Percentiles rank a stretch among this genome's conserved stretches.
Conservation (phyloP, 352 stramenopile genomes). For the Blastocystis sp. region DNA sequence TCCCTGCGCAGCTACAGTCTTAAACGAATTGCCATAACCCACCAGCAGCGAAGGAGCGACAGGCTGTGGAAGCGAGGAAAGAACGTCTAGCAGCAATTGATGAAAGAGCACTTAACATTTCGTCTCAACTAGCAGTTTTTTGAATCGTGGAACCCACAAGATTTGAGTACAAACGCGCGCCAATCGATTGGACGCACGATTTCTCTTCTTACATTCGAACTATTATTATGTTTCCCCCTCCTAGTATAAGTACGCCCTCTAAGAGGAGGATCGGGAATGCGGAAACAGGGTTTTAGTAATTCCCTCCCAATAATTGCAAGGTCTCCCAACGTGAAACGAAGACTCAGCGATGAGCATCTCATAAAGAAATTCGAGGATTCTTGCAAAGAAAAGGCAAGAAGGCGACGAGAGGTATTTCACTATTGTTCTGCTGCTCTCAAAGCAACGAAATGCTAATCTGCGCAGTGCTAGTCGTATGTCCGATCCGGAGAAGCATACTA, state of each 20-base stretch:
- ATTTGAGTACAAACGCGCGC: not conserved
- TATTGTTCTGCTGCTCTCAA: not conserved
- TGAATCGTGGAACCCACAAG: constrained; percentile 29
- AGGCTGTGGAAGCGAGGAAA: not conserved
- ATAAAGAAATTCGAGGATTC: not conserved
- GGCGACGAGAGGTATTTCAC: not conserved
- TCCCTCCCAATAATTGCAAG: not conserved
- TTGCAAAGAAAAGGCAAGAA: not conserved
- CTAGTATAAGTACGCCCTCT: not conserved
- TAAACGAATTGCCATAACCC: not conserved
- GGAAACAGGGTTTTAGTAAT: not conserved
- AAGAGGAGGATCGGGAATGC: not conserved
- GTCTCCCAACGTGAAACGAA: not conserved
- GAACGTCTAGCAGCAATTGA: not conserved
- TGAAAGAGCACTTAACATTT: constrained; percentile 44
- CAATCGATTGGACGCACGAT: not conserved
- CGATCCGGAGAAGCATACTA: not conserved
- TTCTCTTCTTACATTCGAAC: not conserved
- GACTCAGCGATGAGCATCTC: not conserved
- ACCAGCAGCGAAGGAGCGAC: constrained; percentile 47
- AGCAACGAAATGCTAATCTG: not conserved
- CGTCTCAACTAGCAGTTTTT: not conserved
- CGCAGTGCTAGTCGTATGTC: not conserved
- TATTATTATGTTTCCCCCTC: not conserved
- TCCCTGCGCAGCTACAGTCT: not conserved